phyloP scores from a whole-genome alignment of 2,329 filamentous ascomycete species.

The Xylariaceae sp. region DNA sequence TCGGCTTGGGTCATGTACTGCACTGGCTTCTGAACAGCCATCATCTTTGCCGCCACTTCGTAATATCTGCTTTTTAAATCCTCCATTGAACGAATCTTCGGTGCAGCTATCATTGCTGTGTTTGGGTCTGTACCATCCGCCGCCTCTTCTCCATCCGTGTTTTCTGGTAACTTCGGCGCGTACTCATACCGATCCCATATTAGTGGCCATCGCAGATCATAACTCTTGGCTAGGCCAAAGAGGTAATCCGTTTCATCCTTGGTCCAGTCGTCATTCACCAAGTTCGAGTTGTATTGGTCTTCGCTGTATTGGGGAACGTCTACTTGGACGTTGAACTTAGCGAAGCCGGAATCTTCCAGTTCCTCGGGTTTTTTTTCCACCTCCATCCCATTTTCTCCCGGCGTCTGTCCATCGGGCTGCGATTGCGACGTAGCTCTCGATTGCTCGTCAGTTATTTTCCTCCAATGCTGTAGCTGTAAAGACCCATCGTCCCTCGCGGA shows the following conservation, averaged over 20 bases:
- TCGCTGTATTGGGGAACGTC: conserved; percentile 82
- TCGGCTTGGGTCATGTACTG: conserved; percentile 88
- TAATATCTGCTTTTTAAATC: conserved; percentile 94
- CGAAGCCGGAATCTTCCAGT: conserved; percentile 69
- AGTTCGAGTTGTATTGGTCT: conserved; percentile 79
- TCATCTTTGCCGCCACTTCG: conserved; percentile 80
- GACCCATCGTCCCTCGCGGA: conserved; percentile 72
- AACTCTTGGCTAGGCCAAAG: conserved; percentile 75
- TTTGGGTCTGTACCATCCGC: conserved; percentile 50
- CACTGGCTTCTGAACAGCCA: conserved; percentile 78
- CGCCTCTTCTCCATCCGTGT: conserved; percentile 47
- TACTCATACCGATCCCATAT: conserved; percentile 94
- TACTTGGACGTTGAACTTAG: conserved; percentile 86
- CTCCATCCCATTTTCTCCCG: conserved; percentile 44
- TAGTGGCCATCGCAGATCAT: conserved; percentile 86
- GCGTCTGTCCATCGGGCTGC: conserved; percentile 29
- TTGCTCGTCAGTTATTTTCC: conserved; percentile 61
- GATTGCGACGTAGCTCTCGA: conserved; percentile 35
- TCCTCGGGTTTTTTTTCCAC: conserved; percentile 45
- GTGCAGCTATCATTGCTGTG: conserved; percentile 60
- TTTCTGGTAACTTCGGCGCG: conserved; percentile 49
- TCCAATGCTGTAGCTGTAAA: conserved; percentile 81
- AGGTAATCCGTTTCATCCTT: conserved; percentile 95
- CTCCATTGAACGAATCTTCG: conserved; percentile 74
- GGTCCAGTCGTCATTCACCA: conserved; percentile 81